Percentiles rank a stretch among this genome's conserved stretches.
Conservation (phyloP, 139 green algal genomes). For the Coccomyxa sp. region DNA sequence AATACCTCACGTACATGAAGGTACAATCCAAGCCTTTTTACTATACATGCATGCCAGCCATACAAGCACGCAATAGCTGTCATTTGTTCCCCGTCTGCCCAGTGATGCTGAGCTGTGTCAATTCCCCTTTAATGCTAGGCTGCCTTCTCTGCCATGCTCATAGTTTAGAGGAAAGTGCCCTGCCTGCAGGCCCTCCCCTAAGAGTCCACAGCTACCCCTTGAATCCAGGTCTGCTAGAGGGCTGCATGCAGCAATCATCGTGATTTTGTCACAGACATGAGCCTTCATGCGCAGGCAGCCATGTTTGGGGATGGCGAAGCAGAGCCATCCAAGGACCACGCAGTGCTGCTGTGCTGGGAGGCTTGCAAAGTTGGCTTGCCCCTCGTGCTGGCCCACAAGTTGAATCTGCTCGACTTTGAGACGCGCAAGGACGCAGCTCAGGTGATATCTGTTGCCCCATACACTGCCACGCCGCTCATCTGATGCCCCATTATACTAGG, state of each 20-base stretch:
- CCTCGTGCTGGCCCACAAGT: constrained; percentile 48
- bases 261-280: background rate
- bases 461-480: too few species aligned
- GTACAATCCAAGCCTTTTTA: constrained; percentile 10
- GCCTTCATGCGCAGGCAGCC: constrained; percentile 33
- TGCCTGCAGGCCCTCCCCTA: background rate
- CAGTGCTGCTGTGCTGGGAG: constrained; percentile 54
- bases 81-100: too few species aligned
- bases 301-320: constrained; percentile 70
- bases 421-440: constrained; percentile 73
- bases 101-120: too few species aligned
- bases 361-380: constrained; percentile 50
- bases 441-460: too few species aligned
- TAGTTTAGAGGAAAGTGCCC: background rate
- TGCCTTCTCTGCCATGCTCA: background rate
- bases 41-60: too few species aligned
- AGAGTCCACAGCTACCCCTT: background rate
- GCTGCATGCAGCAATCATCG: background rate
- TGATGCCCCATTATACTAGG: too few species aligned
- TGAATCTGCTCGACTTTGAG: constrained; percentile 83
- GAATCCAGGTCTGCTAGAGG: background rate
- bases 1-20: constrained; percentile 54
- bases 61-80: too few species aligned
- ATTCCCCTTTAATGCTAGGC: too few species aligned
- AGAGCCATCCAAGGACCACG: constrained; percentile 54